Percentiles rank a stretch among this genome's conserved stretches.
Evolutionary conservation across 257 asterid species (phyloP).

Genomic region (Ophiorrhiza pumila): DNA sequence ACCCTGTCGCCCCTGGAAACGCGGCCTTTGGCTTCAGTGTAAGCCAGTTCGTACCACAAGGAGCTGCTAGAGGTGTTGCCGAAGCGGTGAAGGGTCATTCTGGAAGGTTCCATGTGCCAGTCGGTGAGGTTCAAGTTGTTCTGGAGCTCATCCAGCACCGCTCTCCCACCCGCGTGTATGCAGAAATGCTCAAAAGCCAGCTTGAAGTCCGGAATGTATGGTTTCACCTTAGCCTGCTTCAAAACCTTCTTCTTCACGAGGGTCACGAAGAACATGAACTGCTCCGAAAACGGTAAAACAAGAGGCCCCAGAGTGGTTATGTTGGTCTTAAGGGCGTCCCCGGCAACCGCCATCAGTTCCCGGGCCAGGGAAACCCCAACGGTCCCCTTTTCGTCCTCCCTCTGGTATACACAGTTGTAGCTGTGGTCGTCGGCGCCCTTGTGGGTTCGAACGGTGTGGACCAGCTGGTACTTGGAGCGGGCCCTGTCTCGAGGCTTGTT

Average conservation of each 20-base stretch:
- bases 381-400: conserved; percentile 37
- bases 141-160: conserved; percentile 47
- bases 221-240: conserved; percentile 27
- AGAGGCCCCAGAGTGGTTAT: conserved; percentile 38
- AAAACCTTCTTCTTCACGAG: conserved; percentile 30
- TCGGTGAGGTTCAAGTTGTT: conserved; percentile 38
- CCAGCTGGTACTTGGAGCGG: conserved; percentile 47
- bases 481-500: conserved; percentile 32
- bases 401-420: conserved; percentile 44
- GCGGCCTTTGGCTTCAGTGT: conserved; percentile 53
- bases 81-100: conserved; percentile 56
- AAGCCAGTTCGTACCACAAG: conserved; percentile 54
- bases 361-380: conserved; percentile 43
- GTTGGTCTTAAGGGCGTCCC: conserved; percentile 45
- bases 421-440: conserved; percentile 45
- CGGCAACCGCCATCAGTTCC: conserved; percentile 51
- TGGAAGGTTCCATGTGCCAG: conserved; percentile 55
- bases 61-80: conserved; percentile 67
- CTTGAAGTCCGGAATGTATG: conserved; percentile 49
- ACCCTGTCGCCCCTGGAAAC: conserved; percentile 47
- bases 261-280: conserved; percentile 33
- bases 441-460: conserved; percentile 50
- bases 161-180: conserved; percentile 55
- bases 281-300: conserved; percentile 53
- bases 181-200: conserved; percentile 49